These are phyloP conservation scores for Yarrowia divulgata DNA, from an alignment of 805 yeast genomes.

Conservation along the genomic window DNA sequence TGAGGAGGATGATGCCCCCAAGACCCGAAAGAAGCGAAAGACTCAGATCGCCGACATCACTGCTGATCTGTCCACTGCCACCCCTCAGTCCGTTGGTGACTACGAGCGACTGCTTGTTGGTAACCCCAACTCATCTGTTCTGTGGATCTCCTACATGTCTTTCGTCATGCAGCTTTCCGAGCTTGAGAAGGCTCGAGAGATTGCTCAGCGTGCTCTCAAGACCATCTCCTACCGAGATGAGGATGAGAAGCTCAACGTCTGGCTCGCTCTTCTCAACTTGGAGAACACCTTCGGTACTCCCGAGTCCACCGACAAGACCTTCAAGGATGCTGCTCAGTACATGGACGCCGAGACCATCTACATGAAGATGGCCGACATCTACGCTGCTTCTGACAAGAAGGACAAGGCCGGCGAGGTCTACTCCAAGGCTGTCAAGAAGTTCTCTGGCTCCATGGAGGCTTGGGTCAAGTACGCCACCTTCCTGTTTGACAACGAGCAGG, in stretches of 20 bases:
- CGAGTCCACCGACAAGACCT: constrained; percentile 78
- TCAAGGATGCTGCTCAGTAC: constrained; percentile 84
- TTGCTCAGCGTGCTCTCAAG: constrained; percentile 90
- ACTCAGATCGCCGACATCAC: constrained; percentile 77
- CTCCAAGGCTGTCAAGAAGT: constrained; percentile 75
- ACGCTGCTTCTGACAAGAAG: constrained; percentile 71
- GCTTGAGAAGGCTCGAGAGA: constrained; percentile 90
- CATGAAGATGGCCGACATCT: constrained; percentile 78
- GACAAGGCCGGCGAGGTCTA: constrained; percentile 74
- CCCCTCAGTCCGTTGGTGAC: constrained; percentile 91
- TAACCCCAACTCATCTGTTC: constrained; percentile 88
- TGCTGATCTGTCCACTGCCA: constrained; percentile 78
- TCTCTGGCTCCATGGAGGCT: constrained; percentile 68
- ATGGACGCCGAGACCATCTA: constrained; percentile 90
- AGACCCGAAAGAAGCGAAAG: constrained; percentile 52
- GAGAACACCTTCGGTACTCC: constrained; percentile 92
- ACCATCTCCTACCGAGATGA: constrained; percentile 91
- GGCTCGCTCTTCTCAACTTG: constrained; percentile 94
- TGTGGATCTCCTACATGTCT: constrained; percentile 99
- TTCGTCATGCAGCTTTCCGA: constrained; percentile 95
- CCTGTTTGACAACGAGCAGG: constrained; percentile 64
- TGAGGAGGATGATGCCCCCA: constrained; percentile 55
- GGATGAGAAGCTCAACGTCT: constrained; percentile 88
- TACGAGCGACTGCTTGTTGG: constrained; percentile 92
- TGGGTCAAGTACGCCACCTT: constrained; percentile 87